Evolutionary conservation across 106 monocot genomes (phyloP), one percentile per base, ranked within the genome.

Genomic region (Posidonia australis): DNA sequence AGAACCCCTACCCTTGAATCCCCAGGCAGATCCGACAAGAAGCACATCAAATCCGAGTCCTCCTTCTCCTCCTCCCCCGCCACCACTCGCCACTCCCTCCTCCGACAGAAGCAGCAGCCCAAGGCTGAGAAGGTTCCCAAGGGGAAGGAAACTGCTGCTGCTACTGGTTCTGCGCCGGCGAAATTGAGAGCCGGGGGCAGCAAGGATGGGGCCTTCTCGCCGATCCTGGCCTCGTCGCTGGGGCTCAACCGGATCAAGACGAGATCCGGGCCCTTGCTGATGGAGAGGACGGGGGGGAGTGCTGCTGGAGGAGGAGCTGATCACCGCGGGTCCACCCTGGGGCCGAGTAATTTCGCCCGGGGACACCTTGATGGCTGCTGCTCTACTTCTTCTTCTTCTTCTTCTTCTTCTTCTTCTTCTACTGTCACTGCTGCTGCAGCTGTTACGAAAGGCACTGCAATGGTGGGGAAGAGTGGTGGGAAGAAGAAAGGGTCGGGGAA

Each of bases 181-280:
- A 87, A 87, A 68, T 46, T 81, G 47, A 62, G 72, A 58, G 77
- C 73, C 43, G 72, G 60, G 46, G 10, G n/a, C 49, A 60, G 11
- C 30, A 54, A 51, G 72, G 77, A 59, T 20, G 63, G 43, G 25
- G 28, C 81, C 17, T 58, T 86, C 30, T 74, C 90, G 11, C 94
- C 86, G 69, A 89, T 86, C 63, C 53, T 90, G 16, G 82, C 94
- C 1, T 94, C 89, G 10, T 82, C 90, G 5, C 82, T 90, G 12
- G 96, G 90, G 43, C 75, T 98, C 49, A 85, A 98, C 69, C 77
- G 79, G 67, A 98, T 98, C 72, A 90, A 98, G 82, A 98, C 96
- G 77, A 80, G 96, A 87, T 98, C 96, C 47, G 90, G 96, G 45
- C 90, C 87, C 27, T 57, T 98, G 70, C 91, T 85, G 22, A 84